phyloP scores from a whole-genome alignment of 2,329 filamentous ascomycete genomes.

The Xylaria hypoxylon region DNA sequence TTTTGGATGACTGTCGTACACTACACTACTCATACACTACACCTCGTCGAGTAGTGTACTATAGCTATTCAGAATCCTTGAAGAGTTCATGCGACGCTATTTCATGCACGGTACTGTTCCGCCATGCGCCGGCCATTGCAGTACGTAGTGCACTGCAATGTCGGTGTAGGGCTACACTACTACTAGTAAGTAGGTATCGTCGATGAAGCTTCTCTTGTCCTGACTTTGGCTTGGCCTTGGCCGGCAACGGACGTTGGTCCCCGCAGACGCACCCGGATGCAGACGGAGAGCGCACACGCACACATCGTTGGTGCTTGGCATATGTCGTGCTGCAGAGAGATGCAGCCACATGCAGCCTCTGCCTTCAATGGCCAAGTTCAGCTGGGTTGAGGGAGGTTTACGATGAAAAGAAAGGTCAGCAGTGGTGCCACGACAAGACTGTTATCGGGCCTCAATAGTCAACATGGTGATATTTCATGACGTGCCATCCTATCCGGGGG shows the following conservation, averaged over 20 bases:
- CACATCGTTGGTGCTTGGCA: constrained; percentile 28
- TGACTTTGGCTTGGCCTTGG: constrained; percentile 13
- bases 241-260: constrained; percentile 36
- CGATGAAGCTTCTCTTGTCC: constrained; percentile 15
- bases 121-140: constrained; percentile 23
- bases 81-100: constrained; percentile 33
- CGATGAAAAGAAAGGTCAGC: constrained; percentile 6
- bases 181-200: too few relatives aligned
- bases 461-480: background rate
- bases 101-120: constrained; percentile 36
- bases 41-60: constrained; percentile 15
- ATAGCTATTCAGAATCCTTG: constrained; percentile 6
- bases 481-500: constrained; percentile 10
- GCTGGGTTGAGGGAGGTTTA: constrained; percentile 6
- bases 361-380: constrained; percentile 5
- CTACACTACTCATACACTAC: too few relatives aligned
- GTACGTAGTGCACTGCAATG: constrained; percentile 38
- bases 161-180: constrained; percentile 39
- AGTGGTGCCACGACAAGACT: constrained; percentile 10
- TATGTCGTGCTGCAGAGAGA: constrained; percentile 23
- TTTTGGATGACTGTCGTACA: constrained; percentile 9
- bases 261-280: constrained; percentile 21
- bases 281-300: background rate
- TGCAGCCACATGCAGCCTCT: constrained; percentile 31
- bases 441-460: background rate